Conservation (phyloP, 2,329 filamentous ascomycete species). For the Apiospora saccharicola region DNA sequence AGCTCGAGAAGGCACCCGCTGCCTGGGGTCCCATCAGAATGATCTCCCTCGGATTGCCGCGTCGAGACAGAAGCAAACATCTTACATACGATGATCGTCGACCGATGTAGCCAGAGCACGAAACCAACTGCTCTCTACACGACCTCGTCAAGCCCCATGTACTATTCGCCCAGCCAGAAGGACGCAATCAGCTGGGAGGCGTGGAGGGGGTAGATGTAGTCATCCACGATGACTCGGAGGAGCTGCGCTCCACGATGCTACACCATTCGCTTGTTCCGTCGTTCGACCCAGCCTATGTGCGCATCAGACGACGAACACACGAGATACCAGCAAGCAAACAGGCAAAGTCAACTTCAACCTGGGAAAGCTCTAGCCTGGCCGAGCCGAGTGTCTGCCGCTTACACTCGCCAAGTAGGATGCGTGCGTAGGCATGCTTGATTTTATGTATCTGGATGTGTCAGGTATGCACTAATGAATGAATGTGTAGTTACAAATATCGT, state of each 20-base stretch:
- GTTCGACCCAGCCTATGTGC: not conserved
- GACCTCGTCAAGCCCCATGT: not conserved
- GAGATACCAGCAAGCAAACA: conserved; percentile 1
- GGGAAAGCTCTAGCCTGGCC: not conserved
- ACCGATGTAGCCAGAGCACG: conserved; percentile 3
- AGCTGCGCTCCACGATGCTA: not conserved
- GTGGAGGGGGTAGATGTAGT: not conserved
- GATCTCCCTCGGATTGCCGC: not conserved
- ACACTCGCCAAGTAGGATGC: not conserved
- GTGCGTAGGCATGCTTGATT: not conserved
- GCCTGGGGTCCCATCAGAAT: not conserved
- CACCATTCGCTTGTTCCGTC: not conserved
- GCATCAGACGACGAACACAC: not conserved
- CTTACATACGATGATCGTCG: not conserved
- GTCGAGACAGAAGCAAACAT: not conserved
- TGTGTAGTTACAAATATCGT: not conserved
- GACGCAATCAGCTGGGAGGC: not conserved
- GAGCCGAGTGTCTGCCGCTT: not conserved
- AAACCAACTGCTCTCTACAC: not conserved
- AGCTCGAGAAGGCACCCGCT: not conserved
- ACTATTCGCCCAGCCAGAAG: not conserved
- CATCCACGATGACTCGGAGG: not conserved
- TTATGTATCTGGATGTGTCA: not conserved
- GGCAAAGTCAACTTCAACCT: not conserved
- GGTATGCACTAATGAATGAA: not conserved